These are phyloP conservation scores for Boletus bicolor DNA, from an alignment of 768 basidiomycete genomes.

Conservation along the genomic window DNA sequence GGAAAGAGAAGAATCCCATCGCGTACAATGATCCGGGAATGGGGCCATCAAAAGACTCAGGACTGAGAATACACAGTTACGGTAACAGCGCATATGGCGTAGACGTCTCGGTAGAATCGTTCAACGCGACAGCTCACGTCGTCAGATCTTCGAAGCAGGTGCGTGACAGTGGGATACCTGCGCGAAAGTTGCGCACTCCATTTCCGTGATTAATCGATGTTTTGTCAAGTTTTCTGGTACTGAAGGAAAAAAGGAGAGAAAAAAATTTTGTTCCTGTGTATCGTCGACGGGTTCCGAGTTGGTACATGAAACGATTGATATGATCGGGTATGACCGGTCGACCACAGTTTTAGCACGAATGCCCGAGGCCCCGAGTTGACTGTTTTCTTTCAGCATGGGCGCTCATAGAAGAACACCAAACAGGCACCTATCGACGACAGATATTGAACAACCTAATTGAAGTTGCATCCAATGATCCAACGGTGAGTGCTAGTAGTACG, in stretches of 20 bases:
- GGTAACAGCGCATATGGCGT: neutral
- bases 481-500: neutral
- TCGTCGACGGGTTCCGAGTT: too few species aligned
- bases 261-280: neutral
- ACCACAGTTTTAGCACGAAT: too few species aligned
- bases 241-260: neutral
- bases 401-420: neutral
- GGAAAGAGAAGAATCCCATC: neutral
- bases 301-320: neutral
- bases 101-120: neutral
- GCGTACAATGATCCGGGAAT: neutral
- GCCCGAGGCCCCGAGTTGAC: too few species aligned
- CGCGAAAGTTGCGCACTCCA: neutral
- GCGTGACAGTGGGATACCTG: neutral
- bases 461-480: neutral
- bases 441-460: neutral
- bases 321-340: neutral
- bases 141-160: neutral
- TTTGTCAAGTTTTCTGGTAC: neutral
- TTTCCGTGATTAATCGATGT: neutral
- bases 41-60: neutral
- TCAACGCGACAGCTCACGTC: slow-evolving; percentile 1
- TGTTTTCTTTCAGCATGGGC: neutral
- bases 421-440: neutral
- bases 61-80: neutral